These are phyloP conservation scores for Phallus indusiatus DNA, from an alignment of 768 basidiomycete species.

Conservation along the genomic window DNA sequence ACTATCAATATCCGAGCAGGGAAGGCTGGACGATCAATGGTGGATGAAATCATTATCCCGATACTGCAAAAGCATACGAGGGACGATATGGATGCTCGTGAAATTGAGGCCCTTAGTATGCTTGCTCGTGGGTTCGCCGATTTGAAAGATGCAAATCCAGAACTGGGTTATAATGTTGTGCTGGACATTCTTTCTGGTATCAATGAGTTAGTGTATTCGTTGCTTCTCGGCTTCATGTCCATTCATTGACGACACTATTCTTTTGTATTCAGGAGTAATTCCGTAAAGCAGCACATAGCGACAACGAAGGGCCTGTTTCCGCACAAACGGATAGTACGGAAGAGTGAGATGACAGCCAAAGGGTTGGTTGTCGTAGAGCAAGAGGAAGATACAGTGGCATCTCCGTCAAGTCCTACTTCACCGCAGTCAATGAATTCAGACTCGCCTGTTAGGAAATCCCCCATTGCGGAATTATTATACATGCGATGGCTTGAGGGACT, in stretches of 20 bases:
- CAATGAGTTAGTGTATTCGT: constrained; percentile 62
- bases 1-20: constrained; percentile 44
- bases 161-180: constrained; percentile 78
- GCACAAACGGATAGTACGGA: constrained; percentile 66
- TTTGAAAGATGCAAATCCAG: constrained; percentile 72
- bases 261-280: constrained; percentile 46
- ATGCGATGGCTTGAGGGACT: constrained; percentile 94
- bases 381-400: constrained; percentile 66
- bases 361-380: constrained; percentile 80
- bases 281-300: constrained; percentile 76
- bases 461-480: constrained; percentile 93
- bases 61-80: constrained; percentile 41
- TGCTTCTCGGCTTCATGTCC: not conserved
- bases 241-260: constrained; percentile 8
- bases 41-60: constrained; percentile 81
- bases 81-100: constrained; percentile 72
- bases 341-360: constrained; percentile 77
- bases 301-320: constrained; percentile 75
- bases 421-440: constrained; percentile 10
- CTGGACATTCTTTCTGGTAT: constrained; percentile 86
- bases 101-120: constrained; percentile 85
- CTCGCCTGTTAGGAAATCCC: constrained; percentile 56
- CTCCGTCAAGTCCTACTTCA: too few relatives aligned
- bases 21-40: constrained; percentile 58
- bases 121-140: constrained; percentile 84